phyloP scores from a whole-genome alignment of 371 early-diverging fungal genomes.

The Mortierella sp. region DNA sequence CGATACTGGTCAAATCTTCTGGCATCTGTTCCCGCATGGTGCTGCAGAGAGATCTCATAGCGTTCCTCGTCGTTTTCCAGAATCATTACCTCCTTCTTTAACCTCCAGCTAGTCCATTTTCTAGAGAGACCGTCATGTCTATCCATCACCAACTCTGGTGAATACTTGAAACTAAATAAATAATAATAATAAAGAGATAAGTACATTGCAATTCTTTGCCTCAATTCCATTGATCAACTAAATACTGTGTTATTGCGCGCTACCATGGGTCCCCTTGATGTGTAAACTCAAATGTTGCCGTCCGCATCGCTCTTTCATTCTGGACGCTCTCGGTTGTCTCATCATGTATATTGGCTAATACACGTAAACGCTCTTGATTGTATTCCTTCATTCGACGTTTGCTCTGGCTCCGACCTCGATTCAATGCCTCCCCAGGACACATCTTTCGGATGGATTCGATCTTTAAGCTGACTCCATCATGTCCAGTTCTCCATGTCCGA shows the following conservation, averaged over 20 bases:
- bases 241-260: neutral
- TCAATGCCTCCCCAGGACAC: conserved; percentile 45
- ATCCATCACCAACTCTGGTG: conserved; percentile 58
- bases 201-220: too few species aligned
- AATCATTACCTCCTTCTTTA: conserved; percentile 50
- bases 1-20: conserved; percentile 50
- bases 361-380: conserved; percentile 41
- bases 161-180: conserved; percentile 58
- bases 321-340: conserved; percentile 50
- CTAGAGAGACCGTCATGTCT: conserved; percentile 52
- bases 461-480: conserved; percentile 82
- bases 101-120: conserved; percentile 54
- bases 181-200: neutral
- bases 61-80: conserved; percentile 57
- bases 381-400: conserved; percentile 45
- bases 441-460: conserved; percentile 73
- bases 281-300: conserved; percentile 62
- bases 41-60: conserved; percentile 53
- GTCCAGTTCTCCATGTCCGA: conserved; percentile 74
- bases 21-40: conserved; percentile 43
- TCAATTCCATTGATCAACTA: neutral
- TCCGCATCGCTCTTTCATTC: conserved; percentile 50
- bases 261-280: conserved; percentile 65
- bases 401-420: conserved; percentile 51
- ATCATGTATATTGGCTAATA: conserved; percentile 42